Conservation (phyloP, 768 basidiomycete genomes). For the Lactarius sp. region DNA sequence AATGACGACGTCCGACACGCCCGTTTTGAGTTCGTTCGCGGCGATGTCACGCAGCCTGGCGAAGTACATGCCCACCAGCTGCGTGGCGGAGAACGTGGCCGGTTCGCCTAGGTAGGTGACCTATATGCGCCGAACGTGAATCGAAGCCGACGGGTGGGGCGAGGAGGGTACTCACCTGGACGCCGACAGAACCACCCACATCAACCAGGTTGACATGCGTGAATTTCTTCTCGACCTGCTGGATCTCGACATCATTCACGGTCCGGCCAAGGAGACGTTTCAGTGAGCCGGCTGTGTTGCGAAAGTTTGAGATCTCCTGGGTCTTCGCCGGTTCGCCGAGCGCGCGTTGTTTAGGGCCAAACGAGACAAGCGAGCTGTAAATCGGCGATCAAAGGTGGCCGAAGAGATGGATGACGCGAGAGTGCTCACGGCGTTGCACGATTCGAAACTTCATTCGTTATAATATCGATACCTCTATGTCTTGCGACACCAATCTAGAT, state of each 20-base stretch:
- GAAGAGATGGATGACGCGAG: background rate
- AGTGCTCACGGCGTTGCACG: constrained; percentile 84
- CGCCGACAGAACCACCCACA: constrained; percentile 75
- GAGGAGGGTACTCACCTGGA: constrained; percentile 56
- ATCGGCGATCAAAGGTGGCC: background rate
- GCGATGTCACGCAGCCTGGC: constrained; percentile 89
- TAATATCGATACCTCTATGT: constrained; percentile 97
- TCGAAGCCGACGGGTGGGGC: constrained; percentile 12
- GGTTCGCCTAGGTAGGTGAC: constrained; percentile 86
- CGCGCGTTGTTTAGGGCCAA: constrained; percentile 83
- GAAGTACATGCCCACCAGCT: constrained; percentile 88
- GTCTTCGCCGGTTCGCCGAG: constrained; percentile 97
- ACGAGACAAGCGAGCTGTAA: constrained; percentile 85
- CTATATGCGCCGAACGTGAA: constrained; percentile 38
- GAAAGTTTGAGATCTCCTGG: constrained; percentile 96
- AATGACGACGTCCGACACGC: constrained; percentile 89
- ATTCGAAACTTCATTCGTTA: constrained; percentile 97
- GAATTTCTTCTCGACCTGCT: constrained; percentile 84
- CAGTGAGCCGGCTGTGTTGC: constrained; percentile 90
- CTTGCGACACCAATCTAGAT: constrained; percentile 89
- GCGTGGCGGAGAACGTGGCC: constrained; percentile 76
- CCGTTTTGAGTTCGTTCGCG: constrained; percentile 74
- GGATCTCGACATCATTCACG: constrained; percentile 73
- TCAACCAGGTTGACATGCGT: constrained; percentile 85
- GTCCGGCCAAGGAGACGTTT: constrained; percentile 88